Base-by-base conservation (phyloP, 2,329 filamentous ascomycete species). In the Alternaria gansuensis region DNA sequence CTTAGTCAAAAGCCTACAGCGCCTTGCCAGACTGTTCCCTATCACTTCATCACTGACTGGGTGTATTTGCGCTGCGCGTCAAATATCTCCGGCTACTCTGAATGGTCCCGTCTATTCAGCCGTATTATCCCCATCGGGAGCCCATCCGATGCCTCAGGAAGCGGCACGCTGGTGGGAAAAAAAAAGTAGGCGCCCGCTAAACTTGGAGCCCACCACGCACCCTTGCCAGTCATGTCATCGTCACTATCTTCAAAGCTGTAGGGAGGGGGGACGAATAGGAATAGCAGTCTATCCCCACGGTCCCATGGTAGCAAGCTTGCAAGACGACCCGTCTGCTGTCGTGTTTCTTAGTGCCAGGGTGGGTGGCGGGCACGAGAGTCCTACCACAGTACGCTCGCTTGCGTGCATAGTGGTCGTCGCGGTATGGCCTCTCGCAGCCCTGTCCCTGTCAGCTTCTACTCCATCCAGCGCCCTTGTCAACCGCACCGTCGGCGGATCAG, bases 151-250 rank as follows among this genome's bases (percentile, higher is more conserved):
- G 66, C 66, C 65, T 68, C 63, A 69, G 71, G 62, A 65, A 67
- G 68, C 63, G 65, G 65, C 62, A 57, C 57, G 56, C 41, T 55
- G 45, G 60, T 62, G 55, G 17, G n/a, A n/a, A 17, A 63, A 62
- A 64, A 69, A 71, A 67, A 68, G 68, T 75, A 76, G 72, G 72
- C 74, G 73, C 70, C 74, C 73, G 69, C 73, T 75, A 74, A 69
- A 57, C 62, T 64, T 69, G 67, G 72, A 66, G 59, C 55, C 60
- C 46, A 34, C 46, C 34, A 67, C 62, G 66, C 66, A 67, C 62
- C 67, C 66, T 60, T 68, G 67, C 63, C 33, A 44, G 39, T 21
- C 39, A 24, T 33, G 24, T 23, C 39, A 41, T 28, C 24, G 49
- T 49, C 40, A 52, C 28, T 44, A 56, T 28, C 48, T 52, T 52